Evolutionary conservation across 179 eudicot species (phyloP), one percentile per base, ranked within the genome.

Genomic region (Spergularia azorica): DNA sequence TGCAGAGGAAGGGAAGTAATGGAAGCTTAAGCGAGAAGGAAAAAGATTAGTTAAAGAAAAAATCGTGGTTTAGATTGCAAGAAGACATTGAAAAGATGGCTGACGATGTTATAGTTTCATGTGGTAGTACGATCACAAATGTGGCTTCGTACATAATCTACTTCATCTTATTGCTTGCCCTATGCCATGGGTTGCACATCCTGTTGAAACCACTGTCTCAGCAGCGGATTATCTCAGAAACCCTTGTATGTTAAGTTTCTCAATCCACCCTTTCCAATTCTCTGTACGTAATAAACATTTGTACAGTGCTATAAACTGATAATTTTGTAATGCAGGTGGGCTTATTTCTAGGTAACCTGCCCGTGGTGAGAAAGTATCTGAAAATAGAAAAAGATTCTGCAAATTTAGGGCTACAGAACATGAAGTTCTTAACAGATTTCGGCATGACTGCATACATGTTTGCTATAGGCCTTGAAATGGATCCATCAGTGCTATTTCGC

Each of bases 391-490:
- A 18, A 41, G 6, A 38, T 13, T 6, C 75, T 26, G 26, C 76
- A 54, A n/a, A 79, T 77, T 8, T 71, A 46, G 85, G 80, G 3
- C 9, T 79, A 21, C 66, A 81, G 9, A 82, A 88, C 83, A 61
- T 93, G 72, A 84, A 82, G 15, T 87, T 83, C 70, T 59, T 95
- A n/a, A 88, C 93, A 16, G 97, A 95, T 59, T 89, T 89, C 41
- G 96, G 93, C 16, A 92, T 95, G 94, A 87, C 89, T 6, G 81
- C 81, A 58, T 91, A 92, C 80, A 92, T 92, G 91, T 92, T 90
- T 72, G 93, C 90, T 0, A 79, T 91, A 54, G 98, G 98, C 69
- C 81, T 95, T 54, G 97, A 95, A 65, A 88, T 95, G 71, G 92
- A 93, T 64, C 97, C 90, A 7, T 36, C 72, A 5, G 83, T 83